Evolutionary conservation across 805 yeast species (phyloP).

Genomic region (Cyberlindnera mississippiensis): DNA sequence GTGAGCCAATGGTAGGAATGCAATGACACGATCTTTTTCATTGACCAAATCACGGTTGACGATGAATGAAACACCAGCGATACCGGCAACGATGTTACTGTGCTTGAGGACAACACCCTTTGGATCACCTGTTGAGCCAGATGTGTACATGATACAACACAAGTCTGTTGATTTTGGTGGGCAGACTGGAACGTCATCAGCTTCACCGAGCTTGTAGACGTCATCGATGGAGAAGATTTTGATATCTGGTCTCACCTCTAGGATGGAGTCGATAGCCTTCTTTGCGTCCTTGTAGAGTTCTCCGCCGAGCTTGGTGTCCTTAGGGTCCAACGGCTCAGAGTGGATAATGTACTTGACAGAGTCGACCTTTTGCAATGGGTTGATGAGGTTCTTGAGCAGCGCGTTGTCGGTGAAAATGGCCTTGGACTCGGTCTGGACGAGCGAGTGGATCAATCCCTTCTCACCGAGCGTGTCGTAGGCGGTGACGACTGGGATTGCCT

Average conservation of each 20-base stretch:
- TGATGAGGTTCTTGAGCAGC: constrained; percentile 59
- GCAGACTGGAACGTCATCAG: constrained; percentile 34
- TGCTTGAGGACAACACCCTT: constrained; percentile 73
- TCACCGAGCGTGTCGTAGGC: constrained; percentile 96
- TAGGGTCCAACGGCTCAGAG: constrained; percentile 53
- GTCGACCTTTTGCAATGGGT: constrained; percentile 64
- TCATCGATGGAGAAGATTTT: constrained; percentile 63
- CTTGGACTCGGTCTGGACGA: constrained; percentile 72
- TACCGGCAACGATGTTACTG: constrained; percentile 70
- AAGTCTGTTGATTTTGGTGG: constrained; percentile 47
- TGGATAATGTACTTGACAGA: constrained; percentile 68
- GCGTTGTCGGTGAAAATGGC: constrained; percentile 84
- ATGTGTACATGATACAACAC: constrained; percentile 67
- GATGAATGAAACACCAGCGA: constrained; percentile 73
- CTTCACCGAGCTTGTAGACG: constrained; percentile 57
- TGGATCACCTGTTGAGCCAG: constrained; percentile 78
- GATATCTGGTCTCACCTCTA: constrained; percentile 72
- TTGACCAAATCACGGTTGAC: constrained; percentile 50
- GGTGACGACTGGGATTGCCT: constrained; percentile 82
- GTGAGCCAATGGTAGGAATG: constrained; percentile 94
- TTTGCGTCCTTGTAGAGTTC: constrained; percentile 53
- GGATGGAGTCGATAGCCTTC: constrained; percentile 54
- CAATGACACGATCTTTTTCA: constrained; percentile 67
- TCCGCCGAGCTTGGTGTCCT: constrained; percentile 64
- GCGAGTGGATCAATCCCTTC: constrained; percentile 79